phyloP scores from a whole-genome alignment of 768 basidiomycete genomes.

The Steccherinum ochraceum region DNA sequence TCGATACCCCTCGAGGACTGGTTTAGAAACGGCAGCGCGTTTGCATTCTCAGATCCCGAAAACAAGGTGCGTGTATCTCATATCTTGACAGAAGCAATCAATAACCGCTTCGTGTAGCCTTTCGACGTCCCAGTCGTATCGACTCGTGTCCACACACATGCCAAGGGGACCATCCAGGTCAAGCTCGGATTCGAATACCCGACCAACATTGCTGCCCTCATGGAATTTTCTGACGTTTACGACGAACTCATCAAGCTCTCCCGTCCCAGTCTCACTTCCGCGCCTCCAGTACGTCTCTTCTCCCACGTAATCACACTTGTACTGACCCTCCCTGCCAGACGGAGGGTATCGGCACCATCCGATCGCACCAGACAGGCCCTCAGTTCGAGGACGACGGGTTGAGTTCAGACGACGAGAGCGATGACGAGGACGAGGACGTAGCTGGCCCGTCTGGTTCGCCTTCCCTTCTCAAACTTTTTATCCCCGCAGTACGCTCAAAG shows the following conservation, averaged over 20 bases:
- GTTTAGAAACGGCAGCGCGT: constrained; percentile 49
- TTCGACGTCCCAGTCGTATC: constrained; percentile 41
- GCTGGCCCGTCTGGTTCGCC: constrained; percentile 26
- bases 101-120: constrained; percentile 6
- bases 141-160: constrained; percentile 37
- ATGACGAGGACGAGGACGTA: constrained; percentile 26
- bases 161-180: constrained; percentile 49
- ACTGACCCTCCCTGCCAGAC: constrained; percentile 41
- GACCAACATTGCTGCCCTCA: constrained; percentile 34
- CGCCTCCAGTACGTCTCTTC: constrained; percentile 60
- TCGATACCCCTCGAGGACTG: constrained; percentile 75
- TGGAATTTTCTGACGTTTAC: constrained; percentile 58
- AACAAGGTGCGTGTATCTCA: constrained; percentile 52
- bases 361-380: constrained; percentile 49
- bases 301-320: neutral
- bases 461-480: constrained; percentile 27
- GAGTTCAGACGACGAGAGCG: constrained; percentile 43
- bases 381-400: constrained; percentile 73
- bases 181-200: constrained; percentile 54
- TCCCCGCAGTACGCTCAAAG: constrained; percentile 6
- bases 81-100: neutral
- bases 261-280: constrained; percentile 62
- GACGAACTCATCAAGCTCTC: constrained; percentile 57
- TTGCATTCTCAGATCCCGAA: constrained; percentile 52
- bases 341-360: constrained; percentile 79